Evolutionary conservation across 768 basidiomycete genomes (phyloP).

Genomic region (Lepiota venenata): DNA sequence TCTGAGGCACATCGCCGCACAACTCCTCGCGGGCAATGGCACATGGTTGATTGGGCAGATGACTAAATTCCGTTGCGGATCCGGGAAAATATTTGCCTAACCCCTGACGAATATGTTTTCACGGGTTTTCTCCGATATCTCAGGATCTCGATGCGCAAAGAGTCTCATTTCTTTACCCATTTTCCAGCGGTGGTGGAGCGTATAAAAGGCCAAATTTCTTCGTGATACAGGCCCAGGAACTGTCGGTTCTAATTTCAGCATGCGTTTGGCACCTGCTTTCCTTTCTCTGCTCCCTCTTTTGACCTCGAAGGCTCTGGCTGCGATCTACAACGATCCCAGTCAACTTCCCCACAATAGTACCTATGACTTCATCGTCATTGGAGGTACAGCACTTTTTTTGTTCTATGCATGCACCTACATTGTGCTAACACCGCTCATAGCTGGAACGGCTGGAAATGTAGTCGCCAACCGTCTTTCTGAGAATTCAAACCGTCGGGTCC

Average conservation of each 20-base stretch:
- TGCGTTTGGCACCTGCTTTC: not conserved
- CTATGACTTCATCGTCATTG: constrained; percentile 11
- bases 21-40: no score
- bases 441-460: constrained; percentile 23
- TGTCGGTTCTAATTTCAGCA: not conserved
- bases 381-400: not conserved
- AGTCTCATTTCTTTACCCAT: no score
- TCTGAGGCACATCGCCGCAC: no score
- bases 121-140: no score
- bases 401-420: not conserved
- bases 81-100: no score
- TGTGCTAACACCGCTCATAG: not conserved
- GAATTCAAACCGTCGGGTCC: constrained; percentile 16
- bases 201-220: no score
- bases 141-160: no score
- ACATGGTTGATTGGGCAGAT: no score
- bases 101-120: no score
- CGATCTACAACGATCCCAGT: constrained; percentile 9
- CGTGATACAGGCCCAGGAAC: no score
- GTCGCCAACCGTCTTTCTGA: constrained; percentile 23
- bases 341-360: constrained; percentile 1
- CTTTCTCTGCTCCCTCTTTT: constrained; percentile 6
- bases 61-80: no score
- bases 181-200: no score
- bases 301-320: constrained; percentile 5